Evolutionary conservation across 2,329 filamentous ascomycete genomes (phyloP), one percentile per base, ranked within the genome.

Genomic region (Anthostomella pinea): DNA sequence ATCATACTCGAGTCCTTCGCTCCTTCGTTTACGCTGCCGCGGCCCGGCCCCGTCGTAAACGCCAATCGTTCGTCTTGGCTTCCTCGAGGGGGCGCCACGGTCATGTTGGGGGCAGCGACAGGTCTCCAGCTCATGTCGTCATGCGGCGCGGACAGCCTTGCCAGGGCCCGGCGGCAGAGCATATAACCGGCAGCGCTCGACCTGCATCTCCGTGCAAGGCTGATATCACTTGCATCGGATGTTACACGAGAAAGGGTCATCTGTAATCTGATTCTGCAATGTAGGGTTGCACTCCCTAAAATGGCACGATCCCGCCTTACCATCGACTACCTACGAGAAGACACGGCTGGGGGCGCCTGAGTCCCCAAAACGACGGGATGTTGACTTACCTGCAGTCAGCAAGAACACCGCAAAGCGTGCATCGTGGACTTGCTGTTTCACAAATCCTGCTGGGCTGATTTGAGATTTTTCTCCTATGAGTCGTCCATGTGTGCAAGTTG

Each of bases 11-110:
- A 51, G 43, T 38, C 35, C 41, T 41, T 45, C 36, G 25, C 37
- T 30, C 23, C 34, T 49, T 53, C 45, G 46, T 49, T 45, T 48
- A 41, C 35, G 38, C 35, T 33, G 35, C 37, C 27, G 34, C 48
- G 51, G 49, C 31, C 48, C 45, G 43, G 11, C 25, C 38, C 38
- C 32, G 44, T 35, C 30, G 16, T 35, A 3, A 23, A 28, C 28
- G 32, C 21, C 41, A 40, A 35, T 33, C 41, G 21, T 44, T 34
- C 34, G 28, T 35, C 29, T 25, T 13, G 13, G 33, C 31, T 15
- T 29, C 24, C 32, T 22, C 22, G 30, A 42, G 36, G 30, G 22
- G 27, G 41, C 9, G 34, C 15, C 11, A 14, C 29, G 33, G n/a
- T n/a, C n/a, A n/a, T n/a, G n/a, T n/a, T n/a, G n/a, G n/a, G n/a